phyloP scores from a whole-genome alignment of 805 yeast species.

The Wickerhamiella galacta region DNA sequence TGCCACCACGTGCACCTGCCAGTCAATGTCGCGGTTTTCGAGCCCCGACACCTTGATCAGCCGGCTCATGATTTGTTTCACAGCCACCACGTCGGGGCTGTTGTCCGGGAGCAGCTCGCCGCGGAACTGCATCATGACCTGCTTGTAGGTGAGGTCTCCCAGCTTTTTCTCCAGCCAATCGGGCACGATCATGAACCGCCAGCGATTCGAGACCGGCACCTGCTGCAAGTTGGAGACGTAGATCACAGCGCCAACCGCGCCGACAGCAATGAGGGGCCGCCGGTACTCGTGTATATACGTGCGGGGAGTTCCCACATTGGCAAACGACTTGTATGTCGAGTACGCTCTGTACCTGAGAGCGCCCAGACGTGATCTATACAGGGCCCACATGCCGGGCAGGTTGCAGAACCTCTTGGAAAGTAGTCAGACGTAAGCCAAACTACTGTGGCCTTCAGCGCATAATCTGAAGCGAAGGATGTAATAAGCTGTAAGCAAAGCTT shows the following conservation, averaged over 20 bases:
- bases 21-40: conserved; percentile 24
- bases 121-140: conserved; percentile 39
- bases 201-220: conserved; percentile 68
- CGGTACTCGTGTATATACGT: conserved; percentile 3
- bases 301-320: neutral
- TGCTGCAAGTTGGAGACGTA: conserved; percentile 44
- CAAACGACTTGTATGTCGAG: neutral
- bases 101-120: conserved; percentile 38
- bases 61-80: conserved; percentile 44
- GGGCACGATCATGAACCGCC: conserved; percentile 56
- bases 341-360: neutral
- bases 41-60: conserved; percentile 29
- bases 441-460: no score
- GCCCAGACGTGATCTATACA: no score
- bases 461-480: no score
- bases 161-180: conserved; percentile 42
- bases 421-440: no score
- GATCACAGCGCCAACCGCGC: conserved; percentile 21
- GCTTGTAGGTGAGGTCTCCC: conserved; percentile 48
- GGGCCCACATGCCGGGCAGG: no score
- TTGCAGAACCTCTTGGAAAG: no score
- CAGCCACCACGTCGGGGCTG: conserved; percentile 43
- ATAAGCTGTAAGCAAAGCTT: no score
- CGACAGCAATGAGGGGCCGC: conserved; percentile 14
- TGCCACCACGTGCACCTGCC: conserved; percentile 72